Percentiles rank a stretch among this genome's conserved stretches.
These are phyloP conservation scores for Eucalyptus victrix DNA, from an alignment of 345 rosid genomes.

Conservation along the genomic window DNA sequence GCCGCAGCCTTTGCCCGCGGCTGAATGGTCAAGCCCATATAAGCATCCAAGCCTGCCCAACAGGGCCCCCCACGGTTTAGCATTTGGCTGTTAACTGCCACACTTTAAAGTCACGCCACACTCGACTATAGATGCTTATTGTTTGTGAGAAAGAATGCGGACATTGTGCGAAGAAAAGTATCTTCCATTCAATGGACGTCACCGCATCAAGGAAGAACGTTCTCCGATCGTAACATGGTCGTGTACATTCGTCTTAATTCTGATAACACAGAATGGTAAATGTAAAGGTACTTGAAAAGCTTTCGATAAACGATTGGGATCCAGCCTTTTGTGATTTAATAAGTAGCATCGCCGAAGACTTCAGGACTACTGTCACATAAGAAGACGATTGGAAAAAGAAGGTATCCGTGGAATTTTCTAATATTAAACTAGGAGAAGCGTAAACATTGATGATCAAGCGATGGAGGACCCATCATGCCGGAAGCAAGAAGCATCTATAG, in stretches of 20 bases:
- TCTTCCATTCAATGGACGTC: neutral
- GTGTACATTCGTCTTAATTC: neutral
- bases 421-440: neutral
- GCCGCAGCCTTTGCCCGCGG: neutral
- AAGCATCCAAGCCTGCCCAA: neutral
- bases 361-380: neutral
- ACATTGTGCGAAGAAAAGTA: neutral
- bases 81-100: neutral
- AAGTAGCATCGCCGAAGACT: neutral
- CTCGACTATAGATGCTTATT: neutral
- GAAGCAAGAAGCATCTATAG: neutral
- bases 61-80: neutral
- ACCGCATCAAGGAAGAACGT: neutral
- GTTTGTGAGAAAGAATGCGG: neutral
- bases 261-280: neutral
- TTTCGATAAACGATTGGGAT: neutral
- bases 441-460: neutral
- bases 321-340: neutral
- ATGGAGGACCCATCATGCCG: neutral
- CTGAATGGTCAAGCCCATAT: neutral
- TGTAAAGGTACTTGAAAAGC: neutral
- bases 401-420: neutral
- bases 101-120: neutral
- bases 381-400: neutral
- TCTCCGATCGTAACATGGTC: neutral